Evolutionary conservation across 306 rosid species (phyloP), one percentile per base, ranked within the genome.

Genomic region (Pueraria montana): DNA sequence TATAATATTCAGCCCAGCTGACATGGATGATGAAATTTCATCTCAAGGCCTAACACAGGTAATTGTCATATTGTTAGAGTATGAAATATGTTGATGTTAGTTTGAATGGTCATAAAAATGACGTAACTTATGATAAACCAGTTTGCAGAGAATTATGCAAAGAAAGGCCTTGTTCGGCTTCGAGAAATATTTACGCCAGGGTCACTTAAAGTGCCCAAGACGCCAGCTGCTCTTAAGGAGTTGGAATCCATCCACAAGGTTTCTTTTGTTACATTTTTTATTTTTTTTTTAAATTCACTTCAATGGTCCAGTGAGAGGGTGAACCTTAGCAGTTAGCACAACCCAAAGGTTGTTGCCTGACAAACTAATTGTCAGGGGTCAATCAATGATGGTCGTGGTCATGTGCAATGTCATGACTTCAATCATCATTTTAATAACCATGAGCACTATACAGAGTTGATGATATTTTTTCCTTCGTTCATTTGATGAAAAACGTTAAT

Each of bases 241-340:
- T 97, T 96, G 75, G 99, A 96, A 89, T 93, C 98, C 79, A 83
- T 96, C 82, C 96, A 93, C 94, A 96, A 96, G 97, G 99, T 96
- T 58, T 77, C 26, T 62, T 8, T 52, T 11, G 18, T 6, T 46
- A 13, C 12, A 34, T 62, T 65, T 34, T n/a, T n/a, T n/a, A n/a
- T n/a, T n/a, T n/a, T n/a, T n/a, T n/a, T 49, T 18, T 11, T 42
- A 9, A 38, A 49, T 58, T 59, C 79, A 32, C 79, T 43, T 59
- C 27, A 72, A 72, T 13, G 64, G n/a, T 70, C 55, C 18, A 49
- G 38, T 56, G 18, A 26, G 66, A 62, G 62, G 48, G 48, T n/a
- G 61, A 78, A 27, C n/a, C n/a, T n/a, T n/a, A n/a, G n/a, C n/a
- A n/a, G n/a, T 46, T 34, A 48, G 36, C 16, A 1, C 18, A 17